Evolutionary conservation across 2,329 filamentous ascomycete genomes (phyloP).

Genomic region (Fusarium keratoplasticum): DNA sequence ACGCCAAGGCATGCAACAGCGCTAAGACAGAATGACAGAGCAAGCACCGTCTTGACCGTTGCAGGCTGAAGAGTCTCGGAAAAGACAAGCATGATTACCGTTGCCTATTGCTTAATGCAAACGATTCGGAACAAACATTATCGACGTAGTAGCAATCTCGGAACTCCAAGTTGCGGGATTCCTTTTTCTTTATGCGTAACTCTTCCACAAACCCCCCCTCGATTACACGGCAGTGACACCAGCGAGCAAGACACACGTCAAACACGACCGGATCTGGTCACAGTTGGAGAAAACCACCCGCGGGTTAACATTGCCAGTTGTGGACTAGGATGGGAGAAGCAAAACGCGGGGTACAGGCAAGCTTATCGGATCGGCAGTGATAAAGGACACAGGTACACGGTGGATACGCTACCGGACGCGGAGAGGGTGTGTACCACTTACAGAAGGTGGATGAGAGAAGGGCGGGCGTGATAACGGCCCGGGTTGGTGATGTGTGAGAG

Average conservation of each 20-base stretch:
- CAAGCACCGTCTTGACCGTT: conserved; percentile 14
- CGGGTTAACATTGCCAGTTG: conserved; percentile 35
- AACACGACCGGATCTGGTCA: conserved; percentile 21
- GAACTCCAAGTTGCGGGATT: conserved; percentile 4
- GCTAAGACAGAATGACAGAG: conserved; percentile 10
- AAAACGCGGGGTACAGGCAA: conserved; percentile 32
- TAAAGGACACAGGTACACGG: conserved; percentile 10
- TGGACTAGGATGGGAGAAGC: conserved; percentile 2
- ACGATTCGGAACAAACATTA: neutral
- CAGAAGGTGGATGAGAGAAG: neutral
- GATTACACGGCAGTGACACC: neutral
- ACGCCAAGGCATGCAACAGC: conserved; percentile 26
- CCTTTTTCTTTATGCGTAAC: conserved; percentile 30
- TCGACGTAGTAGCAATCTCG: neutral
- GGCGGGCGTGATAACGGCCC: neutral
- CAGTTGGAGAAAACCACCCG: conserved; percentile 15
- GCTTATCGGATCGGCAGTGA: conserved; percentile 36
- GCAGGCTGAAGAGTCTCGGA: conserved; percentile 11
- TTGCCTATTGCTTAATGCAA: neutral
- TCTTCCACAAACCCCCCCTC: neutral
- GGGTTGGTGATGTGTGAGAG: neutral
- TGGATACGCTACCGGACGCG: conserved; percentile 6
- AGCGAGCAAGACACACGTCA: conserved; percentile 21
- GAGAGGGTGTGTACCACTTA: conserved; percentile 8
- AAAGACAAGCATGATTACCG: conserved; percentile 28